Evolutionary conservation across 2,329 filamentous ascomycete species (phyloP), one percentile per base, ranked within the genome.

Genomic region (Nemania sp.): DNA sequence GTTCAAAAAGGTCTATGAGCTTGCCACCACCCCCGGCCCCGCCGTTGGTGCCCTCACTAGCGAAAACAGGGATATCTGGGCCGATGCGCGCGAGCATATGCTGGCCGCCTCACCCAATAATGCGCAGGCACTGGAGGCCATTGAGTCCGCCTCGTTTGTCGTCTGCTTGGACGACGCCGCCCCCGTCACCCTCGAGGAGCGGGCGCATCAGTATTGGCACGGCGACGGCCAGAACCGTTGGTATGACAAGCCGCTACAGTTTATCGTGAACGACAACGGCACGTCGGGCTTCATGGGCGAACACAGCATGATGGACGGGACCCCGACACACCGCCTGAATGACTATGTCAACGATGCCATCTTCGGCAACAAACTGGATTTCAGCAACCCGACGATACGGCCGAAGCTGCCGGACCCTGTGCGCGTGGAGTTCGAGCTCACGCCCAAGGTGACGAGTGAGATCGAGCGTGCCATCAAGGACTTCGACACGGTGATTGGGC

Each of bases 291-390:
- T 99, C 81, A 93, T 91, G 81, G 94, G 94, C 68, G 94, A 99
- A 77, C 94, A 99, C 81, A 95, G 90, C 66, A 97, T 99, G 94
- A 99, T 99, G 95, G 94, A 99, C 71, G 94, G 95, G 61, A 99
- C 94, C 6, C 92, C 95, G 1, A 99, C 95, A 2, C 94, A 97
- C 75, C 88, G 95, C 39, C 82, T 99, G 14, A 99, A 97, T 73
- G 94, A 99, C 80, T 94, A 91, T 69, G 82, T 95, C 70, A 95
- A 93, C 77, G 86, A 89, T 70, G 82, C 90, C 68, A 97, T 97
- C 72, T 92, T 96, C 76, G 87, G 88, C 77, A 93, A 96, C 77
- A 95, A 94, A 72, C 85, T 99, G 54, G 91, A 97, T 73, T 90
- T 97, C 69, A 88, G 88, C 56, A 83, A 91, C 70, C 82, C 90